A percentile compares a stretch with the other conserved stretches of the same genome.
Evolutionary conservation across 257 asterid species (phyloP).

Genomic region (Nicotiana tabacum): DNA sequence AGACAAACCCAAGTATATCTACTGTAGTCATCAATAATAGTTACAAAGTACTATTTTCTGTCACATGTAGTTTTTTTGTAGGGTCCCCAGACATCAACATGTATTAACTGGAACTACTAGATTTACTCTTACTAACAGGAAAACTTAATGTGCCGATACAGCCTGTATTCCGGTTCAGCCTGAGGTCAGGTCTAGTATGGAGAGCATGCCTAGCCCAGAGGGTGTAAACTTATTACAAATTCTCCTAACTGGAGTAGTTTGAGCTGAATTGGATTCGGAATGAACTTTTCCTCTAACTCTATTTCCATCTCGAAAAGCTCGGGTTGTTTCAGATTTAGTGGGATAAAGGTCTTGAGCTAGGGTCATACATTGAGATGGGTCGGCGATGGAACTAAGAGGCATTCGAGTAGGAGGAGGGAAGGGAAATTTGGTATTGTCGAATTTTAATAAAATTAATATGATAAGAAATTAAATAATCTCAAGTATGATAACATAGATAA

Average conservation of each 20-base stretch:
- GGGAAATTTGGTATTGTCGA: slow-evolving; percentile 18
- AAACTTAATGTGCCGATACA: too few species aligned
- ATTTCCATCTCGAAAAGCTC: neutral
- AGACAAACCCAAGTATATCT: too few species aligned
- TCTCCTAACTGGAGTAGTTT: slow-evolving; percentile 41
- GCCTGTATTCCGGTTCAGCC: too few species aligned
- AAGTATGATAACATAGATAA: too few species aligned
- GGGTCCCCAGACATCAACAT: too few species aligned
- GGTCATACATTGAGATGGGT: slow-evolving; percentile 54
- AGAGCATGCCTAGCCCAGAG: slow-evolving; percentile 18
- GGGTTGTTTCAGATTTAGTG: slow-evolving; percentile 17
- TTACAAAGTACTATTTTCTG: too few species aligned
- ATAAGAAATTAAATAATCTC: too few species aligned
- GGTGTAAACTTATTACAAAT: slow-evolving; percentile 26
- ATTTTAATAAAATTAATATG: neutral
- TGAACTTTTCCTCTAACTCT: slow-evolving; percentile 30
- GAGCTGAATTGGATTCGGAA: slow-evolving; percentile 55
- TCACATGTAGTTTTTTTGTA: too few species aligned
- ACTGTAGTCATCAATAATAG: too few species aligned
- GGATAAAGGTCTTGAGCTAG: neutral
- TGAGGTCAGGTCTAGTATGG: slow-evolving; percentile 9
- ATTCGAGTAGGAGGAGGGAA: slow-evolving; percentile 37
- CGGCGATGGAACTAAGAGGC: slow-evolving; percentile 67
- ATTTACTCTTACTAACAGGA: too few species aligned
- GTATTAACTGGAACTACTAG: too few species aligned